Base-by-base conservation (phyloP, 2,329 filamentous ascomycete genomes). In the Talaromyces albobiverticillius region DNA sequence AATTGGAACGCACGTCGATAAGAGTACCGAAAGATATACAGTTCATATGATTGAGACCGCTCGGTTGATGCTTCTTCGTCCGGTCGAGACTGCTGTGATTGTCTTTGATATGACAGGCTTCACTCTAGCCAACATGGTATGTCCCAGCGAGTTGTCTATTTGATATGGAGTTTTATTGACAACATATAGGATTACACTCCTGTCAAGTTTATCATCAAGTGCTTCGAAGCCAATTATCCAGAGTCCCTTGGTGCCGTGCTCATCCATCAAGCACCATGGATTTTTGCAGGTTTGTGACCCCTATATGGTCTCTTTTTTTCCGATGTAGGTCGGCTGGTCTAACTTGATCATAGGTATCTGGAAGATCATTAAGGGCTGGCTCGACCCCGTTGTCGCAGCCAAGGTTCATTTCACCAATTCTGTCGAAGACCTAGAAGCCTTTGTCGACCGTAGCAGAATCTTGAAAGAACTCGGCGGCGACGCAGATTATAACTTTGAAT, bases 181-280 rank as follows among this genome's bases (percentile, higher is more conserved):
- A 11, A 10, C 53, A 20, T 11, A 11, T 54, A 87, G 85, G 94
- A 99, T 71, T 97, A 97, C 70, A 84, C 89, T 0, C 93, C 94
- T 1, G 90, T 99, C 54, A 99, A 96, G 67, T 99, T 97, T 75
- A 96, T 99, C 88, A 96, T 99, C 72, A 95, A 96, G 73, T 96
- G 92, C 71, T 99, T 99, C 67, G 94, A 99, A 76, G 94, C 94
- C 57, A 97, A 99, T 70, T 99, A 97, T 64, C 94, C 94, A 0
- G 94, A 99, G 71, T 93, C 85, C 46, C 80, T 99, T 1, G 94
- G 93, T 25, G 82, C 88, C 2, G 90, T 97, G 2, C 82, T 97
- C 43, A 90, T 99, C 34, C 94, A 99, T 78, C 96, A 96, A 71
- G 86, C 94, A 0, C 94, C 94, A 3, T 99, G 94, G 94, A 78